Evolutionary conservation across 75 land plant species (phyloP).

Genomic region (Larix kaempferi): DNA sequence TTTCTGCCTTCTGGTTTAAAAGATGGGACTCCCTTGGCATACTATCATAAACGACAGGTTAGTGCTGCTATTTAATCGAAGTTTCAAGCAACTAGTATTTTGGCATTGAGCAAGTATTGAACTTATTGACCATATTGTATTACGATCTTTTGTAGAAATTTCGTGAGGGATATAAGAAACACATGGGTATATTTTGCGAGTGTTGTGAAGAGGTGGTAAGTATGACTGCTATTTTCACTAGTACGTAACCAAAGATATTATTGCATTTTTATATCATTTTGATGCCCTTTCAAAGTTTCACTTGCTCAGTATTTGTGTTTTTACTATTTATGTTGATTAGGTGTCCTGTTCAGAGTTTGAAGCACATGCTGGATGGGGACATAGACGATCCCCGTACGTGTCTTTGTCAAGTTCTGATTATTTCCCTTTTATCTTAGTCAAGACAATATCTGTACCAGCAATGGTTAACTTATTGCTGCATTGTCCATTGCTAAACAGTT

Average conservation of each 20-base stretch:
- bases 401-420: background rate
- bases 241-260: background rate
- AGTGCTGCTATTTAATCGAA: background rate
- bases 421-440: background rate
- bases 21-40: conserved; percentile 31
- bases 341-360: conserved; percentile 43
- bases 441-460: background rate
- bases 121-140: background rate
- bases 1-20: conserved; percentile 32
- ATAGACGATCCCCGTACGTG: conserved; percentile 18
- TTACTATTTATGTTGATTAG: conserved; percentile 14
- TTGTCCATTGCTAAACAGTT: conserved; percentile 35
- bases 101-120: background rate
- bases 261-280: conserved; percentile 7
- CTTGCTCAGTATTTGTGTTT: background rate
- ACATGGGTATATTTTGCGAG: conserved; percentile 30
- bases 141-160: conserved; percentile 20
- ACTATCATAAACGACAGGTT: conserved; percentile 46
- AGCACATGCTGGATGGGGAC: conserved; percentile 46
- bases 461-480: background rate
- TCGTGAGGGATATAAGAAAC: conserved; percentile 24
- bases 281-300: background rate
- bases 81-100: background rate
- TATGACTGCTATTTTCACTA: conserved; percentile 6
- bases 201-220: conserved; percentile 42